phyloP scores from a whole-genome alignment of 2,329 filamentous ascomycete genomes.

The Coniosporium tulheliwenetii region DNA sequence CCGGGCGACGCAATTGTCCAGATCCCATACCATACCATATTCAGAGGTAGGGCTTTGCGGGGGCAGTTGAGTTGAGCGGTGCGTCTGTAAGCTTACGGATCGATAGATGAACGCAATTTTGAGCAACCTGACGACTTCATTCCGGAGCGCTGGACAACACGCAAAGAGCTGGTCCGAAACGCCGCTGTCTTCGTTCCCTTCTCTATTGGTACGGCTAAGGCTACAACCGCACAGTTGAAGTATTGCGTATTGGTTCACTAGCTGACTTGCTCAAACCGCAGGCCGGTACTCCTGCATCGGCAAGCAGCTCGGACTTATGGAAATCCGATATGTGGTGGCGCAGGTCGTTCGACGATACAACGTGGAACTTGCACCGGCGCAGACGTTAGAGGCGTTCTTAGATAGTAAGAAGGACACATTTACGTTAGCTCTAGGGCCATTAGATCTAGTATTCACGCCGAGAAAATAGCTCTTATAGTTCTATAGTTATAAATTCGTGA shows the following conservation, averaged over 20 bases:
- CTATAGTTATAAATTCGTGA: no score
- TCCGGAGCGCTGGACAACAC: constrained; percentile 20
- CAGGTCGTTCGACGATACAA: constrained; percentile 19
- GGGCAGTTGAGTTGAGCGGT: neutral
- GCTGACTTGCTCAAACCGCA: constrained; percentile 3
- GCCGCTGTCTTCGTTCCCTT: constrained; percentile 20
- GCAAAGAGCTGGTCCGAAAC: constrained; percentile 17
- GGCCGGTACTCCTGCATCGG: constrained; percentile 21
- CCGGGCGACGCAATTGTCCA: constrained; percentile 14
- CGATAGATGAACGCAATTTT: constrained; percentile 13
- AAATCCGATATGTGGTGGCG: constrained; percentile 18
- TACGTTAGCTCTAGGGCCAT: constrained; percentile 8
- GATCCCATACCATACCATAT: constrained; percentile 8
- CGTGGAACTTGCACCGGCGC: constrained; percentile 18
- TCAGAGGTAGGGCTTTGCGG: neutral
- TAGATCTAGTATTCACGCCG: constrained; percentile 2
- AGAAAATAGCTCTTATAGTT: no score
- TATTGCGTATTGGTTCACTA: neutral
- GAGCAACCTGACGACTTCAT: constrained; percentile 13
- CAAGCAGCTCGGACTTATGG: constrained; percentile 19
- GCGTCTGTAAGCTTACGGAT: neutral
- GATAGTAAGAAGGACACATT: constrained; percentile 20
- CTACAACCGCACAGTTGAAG: neutral
- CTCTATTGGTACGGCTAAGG: constrained; percentile 10
- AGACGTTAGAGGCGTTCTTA: constrained; percentile 17